These are phyloP conservation scores for Tricholoma bakamatsutake DNA, from an alignment of 768 basidiomycete genomes.

Conservation along the genomic window DNA sequence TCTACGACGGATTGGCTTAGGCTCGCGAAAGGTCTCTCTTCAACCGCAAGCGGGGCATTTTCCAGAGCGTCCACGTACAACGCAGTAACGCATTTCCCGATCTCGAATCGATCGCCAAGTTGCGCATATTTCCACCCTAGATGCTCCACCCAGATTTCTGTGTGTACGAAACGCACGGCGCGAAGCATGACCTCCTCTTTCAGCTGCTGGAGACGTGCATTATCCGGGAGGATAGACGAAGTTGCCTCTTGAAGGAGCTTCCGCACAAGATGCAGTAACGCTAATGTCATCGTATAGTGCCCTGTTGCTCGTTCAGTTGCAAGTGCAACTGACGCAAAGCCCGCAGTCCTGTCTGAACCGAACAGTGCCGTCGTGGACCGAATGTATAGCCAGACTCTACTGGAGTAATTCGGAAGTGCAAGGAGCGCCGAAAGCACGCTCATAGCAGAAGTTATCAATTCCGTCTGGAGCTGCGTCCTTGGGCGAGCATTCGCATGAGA, in stretches of 20 bases:
- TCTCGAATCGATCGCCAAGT: slow-evolving; percentile 79
- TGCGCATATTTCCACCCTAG: slow-evolving; percentile 81
- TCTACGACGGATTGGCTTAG: slow-evolving; percentile 65
- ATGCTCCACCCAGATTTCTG: slow-evolving; percentile 86
- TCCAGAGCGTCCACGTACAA: slow-evolving; percentile 66
- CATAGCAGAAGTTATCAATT: slow-evolving; percentile 75
- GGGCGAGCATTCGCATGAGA: slow-evolving; percentile 41
- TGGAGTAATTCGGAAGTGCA: slow-evolving; percentile 67
- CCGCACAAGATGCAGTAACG: slow-evolving; percentile 71
- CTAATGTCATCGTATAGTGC: slow-evolving; percentile 76
- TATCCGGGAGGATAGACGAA: slow-evolving; percentile 48
- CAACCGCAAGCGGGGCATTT: slow-evolving; percentile 49
- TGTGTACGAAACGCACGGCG: slow-evolving; percentile 72
- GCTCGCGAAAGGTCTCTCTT: slow-evolving; percentile 51
- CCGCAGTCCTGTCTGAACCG: slow-evolving; percentile 50
- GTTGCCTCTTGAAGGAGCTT: slow-evolving; percentile 72
- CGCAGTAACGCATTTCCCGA: slow-evolving; percentile 59
- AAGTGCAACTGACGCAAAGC: slow-evolving; percentile 61
- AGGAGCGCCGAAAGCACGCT: slow-evolving; percentile 76
- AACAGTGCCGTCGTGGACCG: slow-evolving; percentile 76
- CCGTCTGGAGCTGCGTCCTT: slow-evolving; percentile 41
- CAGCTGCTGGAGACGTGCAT: slow-evolving; percentile 57
- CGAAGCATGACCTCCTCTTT: slow-evolving; percentile 83
- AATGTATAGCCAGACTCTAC: slow-evolving; percentile 83
- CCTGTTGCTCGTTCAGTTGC: slow-evolving; percentile 66